phyloP scores from a whole-genome alignment of 2,329 filamentous ascomycete species.

The Apiospora koreana region DNA sequence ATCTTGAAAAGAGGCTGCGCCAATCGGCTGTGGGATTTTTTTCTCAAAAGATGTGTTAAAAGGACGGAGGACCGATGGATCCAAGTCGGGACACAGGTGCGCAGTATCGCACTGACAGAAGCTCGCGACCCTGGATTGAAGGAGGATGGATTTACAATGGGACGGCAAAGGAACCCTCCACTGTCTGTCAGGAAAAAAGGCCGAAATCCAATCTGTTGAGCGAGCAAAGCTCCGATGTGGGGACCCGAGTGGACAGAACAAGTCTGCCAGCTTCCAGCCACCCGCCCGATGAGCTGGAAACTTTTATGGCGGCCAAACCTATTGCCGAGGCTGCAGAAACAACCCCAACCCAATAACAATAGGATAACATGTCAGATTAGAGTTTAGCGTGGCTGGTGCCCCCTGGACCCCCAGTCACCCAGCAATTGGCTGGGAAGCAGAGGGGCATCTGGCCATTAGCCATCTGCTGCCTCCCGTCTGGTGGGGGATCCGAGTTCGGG shows the following conservation, averaged over 20 bases:
- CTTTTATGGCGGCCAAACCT: not conserved
- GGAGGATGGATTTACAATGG: conserved; percentile 6
- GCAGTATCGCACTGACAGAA: not conserved
- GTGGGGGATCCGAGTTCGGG: not conserved
- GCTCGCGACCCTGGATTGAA: not conserved
- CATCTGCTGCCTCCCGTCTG: too few species aligned
- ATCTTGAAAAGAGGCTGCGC: conserved; percentile 29
- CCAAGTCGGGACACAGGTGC: not conserved
- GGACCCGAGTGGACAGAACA: not conserved
- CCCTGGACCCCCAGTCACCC: too few species aligned
- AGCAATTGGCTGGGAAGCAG: not conserved
- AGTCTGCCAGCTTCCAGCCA: not conserved
- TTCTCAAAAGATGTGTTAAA: not conserved
- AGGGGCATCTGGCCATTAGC: too few species aligned
- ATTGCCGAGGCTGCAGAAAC: not conserved
- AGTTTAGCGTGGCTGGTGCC: conserved; percentile 11
- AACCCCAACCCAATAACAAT: not conserved
- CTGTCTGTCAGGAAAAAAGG: not conserved
- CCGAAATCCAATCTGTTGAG: conserved; percentile 6
- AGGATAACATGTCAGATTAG: conserved; percentile 13
- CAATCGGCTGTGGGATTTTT: not conserved
- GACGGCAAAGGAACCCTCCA: not conserved
- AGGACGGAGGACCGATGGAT: not conserved
- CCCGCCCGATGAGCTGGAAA: not conserved
- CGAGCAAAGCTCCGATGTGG: conserved; percentile 2